A percentile compares a stretch with the other conserved stretches of the same genome.
Conservation (phyloP, 2,329 filamentous ascomycete species). For the Fusarium proliferatum region DNA sequence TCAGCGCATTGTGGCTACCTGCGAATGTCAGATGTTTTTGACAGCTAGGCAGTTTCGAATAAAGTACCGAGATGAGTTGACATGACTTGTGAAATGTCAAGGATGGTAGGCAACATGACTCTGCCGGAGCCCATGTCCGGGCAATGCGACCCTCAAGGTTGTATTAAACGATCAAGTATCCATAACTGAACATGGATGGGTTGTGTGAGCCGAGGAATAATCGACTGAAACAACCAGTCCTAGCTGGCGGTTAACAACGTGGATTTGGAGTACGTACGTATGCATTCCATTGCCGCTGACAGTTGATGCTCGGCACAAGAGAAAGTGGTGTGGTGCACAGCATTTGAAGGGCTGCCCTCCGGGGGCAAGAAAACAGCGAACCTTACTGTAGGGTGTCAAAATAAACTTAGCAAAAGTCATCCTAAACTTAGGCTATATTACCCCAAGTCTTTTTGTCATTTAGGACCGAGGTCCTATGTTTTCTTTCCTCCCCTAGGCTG, state of each 20-base stretch:
- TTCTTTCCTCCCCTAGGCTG: background rate
- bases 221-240: constrained; percentile 26
- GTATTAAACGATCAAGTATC: constrained; percentile 8
- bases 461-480: no score
- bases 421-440: no score
- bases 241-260: constrained; percentile 6
- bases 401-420: no score
- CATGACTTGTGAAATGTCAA: constrained; percentile 14
- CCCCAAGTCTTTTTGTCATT: no score
- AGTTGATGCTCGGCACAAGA: background rate
- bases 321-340: constrained; percentile 7
- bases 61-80: background rate
- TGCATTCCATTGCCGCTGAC: background rate
- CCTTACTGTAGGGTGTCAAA: no score
- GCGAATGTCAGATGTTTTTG: background rate
- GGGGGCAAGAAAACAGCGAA: no score
- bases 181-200: background rate
- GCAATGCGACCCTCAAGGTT: constrained; percentile 16
- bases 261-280: background rate
- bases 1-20: constrained; percentile 20
- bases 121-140: constrained; percentile 19
- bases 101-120: constrained; percentile 13
- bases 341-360: background rate
- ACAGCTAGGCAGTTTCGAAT: constrained; percentile 1
- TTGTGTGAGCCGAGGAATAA: constrained; percentile 7